Evolutionary conservation across 2,329 filamentous ascomycete species (phyloP).

Genomic region (Cladosporium sphaerospermum): DNA sequence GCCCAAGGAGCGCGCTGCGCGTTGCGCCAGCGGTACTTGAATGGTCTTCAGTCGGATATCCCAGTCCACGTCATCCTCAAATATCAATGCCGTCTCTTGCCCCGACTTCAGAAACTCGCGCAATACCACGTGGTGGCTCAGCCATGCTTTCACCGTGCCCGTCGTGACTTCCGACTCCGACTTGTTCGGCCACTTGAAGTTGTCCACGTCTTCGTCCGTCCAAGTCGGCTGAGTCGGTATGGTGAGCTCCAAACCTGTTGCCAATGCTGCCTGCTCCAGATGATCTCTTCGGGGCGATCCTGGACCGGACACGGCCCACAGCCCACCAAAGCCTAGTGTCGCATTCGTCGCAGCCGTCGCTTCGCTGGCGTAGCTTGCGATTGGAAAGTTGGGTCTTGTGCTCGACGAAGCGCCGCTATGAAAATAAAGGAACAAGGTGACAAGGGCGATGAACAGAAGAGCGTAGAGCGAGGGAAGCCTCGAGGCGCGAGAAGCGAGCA

Average conservation of each 20-base stretch:
- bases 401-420: background rate
- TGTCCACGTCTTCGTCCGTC: conserved; percentile 29
- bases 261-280: conserved; percentile 33
- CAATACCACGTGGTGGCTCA: conserved; percentile 31
- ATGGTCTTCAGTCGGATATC: conserved; percentile 37
- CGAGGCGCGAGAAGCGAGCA: conserved; percentile 11
- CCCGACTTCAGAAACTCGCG: conserved; percentile 36
- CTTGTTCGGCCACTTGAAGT: conserved; percentile 17
- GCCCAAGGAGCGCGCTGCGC: conserved; percentile 23
- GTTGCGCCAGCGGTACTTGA: conserved; percentile 30
- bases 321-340: conserved; percentile 31
- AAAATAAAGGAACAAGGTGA: conserved; percentile 5
- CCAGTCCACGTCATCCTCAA: conserved; percentile 43
- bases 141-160: conserved; percentile 35
- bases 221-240: conserved; percentile 33
- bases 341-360: conserved; percentile 15
- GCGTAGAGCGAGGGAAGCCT: conserved; percentile 1
- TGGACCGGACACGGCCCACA: conserved; percentile 33
- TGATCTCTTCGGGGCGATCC: conserved; percentile 28
- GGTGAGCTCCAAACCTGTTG: conserved; percentile 32
- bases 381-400: background rate
- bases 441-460: background rate
- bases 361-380: conserved; percentile 5
- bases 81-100: conserved; percentile 37
- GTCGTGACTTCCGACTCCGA: conserved; percentile 26